Evolutionary conservation across 495 filamentous ascomycete genomes (phyloP).

Genomic region (Talaromyces wortmannii): DNA sequence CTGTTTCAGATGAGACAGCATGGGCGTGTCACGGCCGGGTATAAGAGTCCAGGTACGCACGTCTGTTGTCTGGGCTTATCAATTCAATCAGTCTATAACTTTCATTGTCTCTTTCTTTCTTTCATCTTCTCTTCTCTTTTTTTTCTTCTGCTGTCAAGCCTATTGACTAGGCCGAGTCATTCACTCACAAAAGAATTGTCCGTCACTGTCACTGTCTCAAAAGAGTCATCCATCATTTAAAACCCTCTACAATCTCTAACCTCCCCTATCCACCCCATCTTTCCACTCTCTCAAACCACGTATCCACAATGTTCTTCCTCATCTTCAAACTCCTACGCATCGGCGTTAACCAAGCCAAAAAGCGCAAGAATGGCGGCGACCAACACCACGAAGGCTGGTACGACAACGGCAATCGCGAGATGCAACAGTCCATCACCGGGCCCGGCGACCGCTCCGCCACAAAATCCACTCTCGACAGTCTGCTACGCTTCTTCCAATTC

Average conservation of each 20-base stretch:
- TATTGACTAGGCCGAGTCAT: not conserved
- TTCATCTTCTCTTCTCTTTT: not conserved
- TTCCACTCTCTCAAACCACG: not conserved
- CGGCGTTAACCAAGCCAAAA: slow-evolving; percentile 6
- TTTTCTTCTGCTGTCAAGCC: not conserved
- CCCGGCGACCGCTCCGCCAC: not conserved
- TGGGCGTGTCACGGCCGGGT: not conserved
- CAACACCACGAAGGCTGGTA: not conserved
- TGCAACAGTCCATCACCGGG: not conserved
- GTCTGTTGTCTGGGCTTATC: not conserved
- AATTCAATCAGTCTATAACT: not conserved
- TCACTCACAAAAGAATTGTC: not conserved
- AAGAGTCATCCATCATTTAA: not conserved
- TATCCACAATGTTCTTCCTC: slow-evolving; percentile 21
- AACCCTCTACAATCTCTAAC: no score
- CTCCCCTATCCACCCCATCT: no score
- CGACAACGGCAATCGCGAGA: not conserved
- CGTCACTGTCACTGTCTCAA: not conserved
- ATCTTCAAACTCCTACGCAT: slow-evolving; percentile 21
- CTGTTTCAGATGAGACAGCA: not conserved
- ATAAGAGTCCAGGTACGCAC: not conserved
- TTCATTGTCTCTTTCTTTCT: not conserved
- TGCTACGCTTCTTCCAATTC: slow-evolving; percentile 64
- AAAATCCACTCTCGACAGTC: slow-evolving; percentile 21
- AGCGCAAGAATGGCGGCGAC: not conserved